Evolutionary conservation across 129 eudicot species (phyloP), one percentile per base, ranked within the genome.

Genomic region (Rutidosis leptorrhynchoides): DNA sequence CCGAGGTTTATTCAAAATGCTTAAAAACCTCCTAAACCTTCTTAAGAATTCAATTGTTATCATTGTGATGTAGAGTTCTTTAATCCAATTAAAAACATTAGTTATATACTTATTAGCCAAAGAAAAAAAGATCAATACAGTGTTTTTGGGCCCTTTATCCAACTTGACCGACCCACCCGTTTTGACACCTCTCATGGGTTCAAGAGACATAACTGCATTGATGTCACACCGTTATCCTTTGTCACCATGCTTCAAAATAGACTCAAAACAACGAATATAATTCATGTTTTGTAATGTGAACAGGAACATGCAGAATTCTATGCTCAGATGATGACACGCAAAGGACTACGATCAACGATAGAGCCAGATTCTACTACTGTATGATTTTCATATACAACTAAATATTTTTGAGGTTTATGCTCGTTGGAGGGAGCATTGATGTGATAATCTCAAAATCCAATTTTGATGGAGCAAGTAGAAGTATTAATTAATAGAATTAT

Each of bases 251-350:
- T 45, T 61, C 11, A 29, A 49, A 46, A 37, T 37, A 21, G 51
- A 27, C 43, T 16, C 5, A 1, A 9, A 48, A 17, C 24, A 27
- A 58, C 1, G 53, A 30, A 42, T 42, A 25, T 8, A 21, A 51
- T 12, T 28, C 33, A 21, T 3, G 0, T 19, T 15, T 66, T 58
- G 25, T 42, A 40, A 71, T 53, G 56, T 70, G 71, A 65, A 65
- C 78, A 82, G 86, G 86, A 82, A 71, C 86, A 82, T 74, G 86
- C 86, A n/a, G 86, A 82, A 59, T 82, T 82, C 63, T 82, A 78
- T 76, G 71, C 86, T 23, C 86, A 82, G 72, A 82, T 82, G 86
- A 78, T 82, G 83, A 32, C 52, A 27, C 77, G 78, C 7, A 74
- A 77, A 63, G 86, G 86, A 43, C 66, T 82, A 22, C 57, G 86